A percentile compares a stretch with the other conserved stretches of the same genome.
Evolutionary conservation across 352 stramenopile species (phyloP).

Genomic region (Phytophthora citricola): DNA sequence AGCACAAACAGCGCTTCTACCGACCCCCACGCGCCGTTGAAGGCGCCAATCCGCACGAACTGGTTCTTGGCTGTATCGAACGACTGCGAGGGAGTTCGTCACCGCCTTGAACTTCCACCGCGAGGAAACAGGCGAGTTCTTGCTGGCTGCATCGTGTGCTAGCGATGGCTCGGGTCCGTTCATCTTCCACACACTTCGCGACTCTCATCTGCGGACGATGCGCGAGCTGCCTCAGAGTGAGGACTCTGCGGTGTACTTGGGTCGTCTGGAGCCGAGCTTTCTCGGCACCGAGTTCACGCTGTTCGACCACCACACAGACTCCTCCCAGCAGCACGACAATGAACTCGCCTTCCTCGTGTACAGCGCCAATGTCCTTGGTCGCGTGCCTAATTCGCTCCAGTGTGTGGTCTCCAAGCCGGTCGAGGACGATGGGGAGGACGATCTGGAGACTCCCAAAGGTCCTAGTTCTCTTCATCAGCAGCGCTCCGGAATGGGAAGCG

Average conservation of each 20-base stretch:
- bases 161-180: slow-evolving; percentile 77
- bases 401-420: slow-evolving; percentile 44
- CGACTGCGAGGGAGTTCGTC: slow-evolving; percentile 72
- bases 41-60: slow-evolving; percentile 27
- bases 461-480: slow-evolving; percentile 22
- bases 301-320: slow-evolving; percentile 65
- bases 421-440: slow-evolving; percentile 20
- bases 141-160: slow-evolving; percentile 72
- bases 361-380: slow-evolving; percentile 80
- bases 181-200: slow-evolving; percentile 85
- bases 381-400: slow-evolving; percentile 77
- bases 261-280: slow-evolving; percentile 81
- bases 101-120: slow-evolving; percentile 87
- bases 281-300: slow-evolving; percentile 88
- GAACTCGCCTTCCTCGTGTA: slow-evolving; percentile 85
- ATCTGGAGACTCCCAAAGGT: slow-evolving; percentile 1
- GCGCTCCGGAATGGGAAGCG: slow-evolving; percentile 45
- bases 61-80: slow-evolving; percentile 77
- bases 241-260: slow-evolving; percentile 83
- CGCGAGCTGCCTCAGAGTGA: slow-evolving; percentile 78
- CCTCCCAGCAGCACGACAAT: slow-evolving; percentile 54
- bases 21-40: slow-evolving; percentile 27
- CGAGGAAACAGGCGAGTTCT: slow-evolving; percentile 83
- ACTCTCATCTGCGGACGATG: slow-evolving; percentile 74
- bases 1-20: slow-evolving; percentile 85